Percentiles rank a stretch among this genome's conserved stretches.
Evolutionary conservation across 2,329 filamentous ascomycete species (phyloP).

Genomic region (Neofusicoccum kwambonambiense): DNA sequence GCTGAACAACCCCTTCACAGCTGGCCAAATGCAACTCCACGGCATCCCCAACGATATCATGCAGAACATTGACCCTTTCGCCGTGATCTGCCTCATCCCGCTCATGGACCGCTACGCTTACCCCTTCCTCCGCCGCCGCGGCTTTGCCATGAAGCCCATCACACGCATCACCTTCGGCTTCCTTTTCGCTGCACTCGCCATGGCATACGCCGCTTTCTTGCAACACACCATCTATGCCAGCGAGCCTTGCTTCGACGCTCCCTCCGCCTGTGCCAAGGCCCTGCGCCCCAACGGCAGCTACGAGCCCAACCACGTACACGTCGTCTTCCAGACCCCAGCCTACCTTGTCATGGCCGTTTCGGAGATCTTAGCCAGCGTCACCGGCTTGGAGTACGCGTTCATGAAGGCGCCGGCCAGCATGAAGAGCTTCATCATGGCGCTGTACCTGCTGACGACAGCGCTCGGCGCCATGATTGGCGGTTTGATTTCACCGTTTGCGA

Average conservation of each 20-base stretch:
- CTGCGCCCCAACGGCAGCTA: constrained; percentile 29
- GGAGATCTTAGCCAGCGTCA: constrained; percentile 50
- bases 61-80: constrained; percentile 48
- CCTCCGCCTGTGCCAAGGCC: constrained; percentile 39
- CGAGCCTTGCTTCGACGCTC: constrained; percentile 52
- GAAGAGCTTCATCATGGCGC: constrained; percentile 51
- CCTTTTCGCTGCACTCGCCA: constrained; percentile 52
- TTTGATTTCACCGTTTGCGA: constrained; percentile 59
- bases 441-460: constrained; percentile 62
- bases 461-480: constrained; percentile 61
- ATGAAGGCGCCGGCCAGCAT: constrained; percentile 47
- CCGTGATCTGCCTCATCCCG: constrained; percentile 48
- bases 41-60: constrained; percentile 50
- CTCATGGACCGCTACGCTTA: constrained; percentile 47
- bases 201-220: constrained; percentile 57
- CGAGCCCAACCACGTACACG: constrained; percentile 44
- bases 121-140: constrained; percentile 42
- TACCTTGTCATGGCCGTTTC: constrained; percentile 47
- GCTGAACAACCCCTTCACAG: constrained; percentile 22
- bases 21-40: constrained; percentile 47
- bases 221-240: constrained; percentile 57
- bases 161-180: constrained; percentile 55
- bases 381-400: constrained; percentile 49
- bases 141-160: constrained; percentile 48
- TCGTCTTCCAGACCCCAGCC: constrained; percentile 46